These are phyloP conservation scores for Podosphaera fusca DNA, from an alignment of 2,329 filamentous ascomycete species.

Conservation along the genomic window DNA sequence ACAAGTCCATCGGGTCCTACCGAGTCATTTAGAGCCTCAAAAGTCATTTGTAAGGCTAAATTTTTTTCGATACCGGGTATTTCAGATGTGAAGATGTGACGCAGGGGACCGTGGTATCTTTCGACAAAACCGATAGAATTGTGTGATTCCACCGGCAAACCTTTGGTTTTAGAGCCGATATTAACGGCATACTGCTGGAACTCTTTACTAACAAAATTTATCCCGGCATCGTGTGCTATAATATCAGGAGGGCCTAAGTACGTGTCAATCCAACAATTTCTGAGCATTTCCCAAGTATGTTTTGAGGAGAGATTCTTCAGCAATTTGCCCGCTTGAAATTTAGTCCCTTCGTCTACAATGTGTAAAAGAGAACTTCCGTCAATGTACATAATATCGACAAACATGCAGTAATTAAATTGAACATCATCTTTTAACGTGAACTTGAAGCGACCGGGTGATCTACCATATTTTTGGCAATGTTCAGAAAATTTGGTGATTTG, in stretches of 20 bases:
- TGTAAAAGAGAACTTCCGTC: conserved; percentile 1
- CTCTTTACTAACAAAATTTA: no score
- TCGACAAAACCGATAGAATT: no score
- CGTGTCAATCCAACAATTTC: conserved; percentile 3
- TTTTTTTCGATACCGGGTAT: no score
- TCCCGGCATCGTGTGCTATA: no score
- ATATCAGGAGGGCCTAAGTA: conserved; percentile 1
- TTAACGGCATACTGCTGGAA: no score
- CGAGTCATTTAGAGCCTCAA: no score
- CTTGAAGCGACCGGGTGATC: neutral
- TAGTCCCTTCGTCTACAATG: conserved; percentile 1
- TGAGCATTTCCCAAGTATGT: conserved; percentile 1
- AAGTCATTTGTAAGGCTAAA: no score
- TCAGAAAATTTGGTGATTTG: neutral
- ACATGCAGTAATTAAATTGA: conserved; percentile 1
- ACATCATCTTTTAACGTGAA: conserved; percentile 1
- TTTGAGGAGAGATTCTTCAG: neutral
- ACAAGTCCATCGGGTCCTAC: no score
- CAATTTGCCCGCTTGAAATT: conserved; percentile 2
- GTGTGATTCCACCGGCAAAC: no score
- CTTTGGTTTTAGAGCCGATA: no score
- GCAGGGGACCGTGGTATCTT: no score
- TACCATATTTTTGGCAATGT: neutral
- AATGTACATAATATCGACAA: conserved; percentile 2
- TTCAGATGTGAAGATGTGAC: no score